Conservation (phyloP, 768 basidiomycete genomes). For the Sarcodon sp. region DNA sequence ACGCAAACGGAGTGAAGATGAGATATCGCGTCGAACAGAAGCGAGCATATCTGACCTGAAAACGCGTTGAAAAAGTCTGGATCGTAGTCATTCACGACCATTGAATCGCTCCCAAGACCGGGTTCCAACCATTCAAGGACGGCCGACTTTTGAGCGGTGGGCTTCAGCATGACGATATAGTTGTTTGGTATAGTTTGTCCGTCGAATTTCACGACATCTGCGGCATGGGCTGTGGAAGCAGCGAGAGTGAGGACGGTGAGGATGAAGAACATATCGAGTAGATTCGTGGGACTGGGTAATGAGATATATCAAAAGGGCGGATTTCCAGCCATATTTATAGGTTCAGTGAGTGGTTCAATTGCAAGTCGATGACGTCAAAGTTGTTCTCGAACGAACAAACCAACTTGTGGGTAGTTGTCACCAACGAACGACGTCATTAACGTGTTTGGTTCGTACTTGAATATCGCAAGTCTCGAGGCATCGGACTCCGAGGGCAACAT, state of each 20-base stretch:
- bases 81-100: constrained; percentile 6
- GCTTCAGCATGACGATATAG: constrained; percentile 13
- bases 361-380: too few relatives aligned
- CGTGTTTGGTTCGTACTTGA: too few relatives aligned
- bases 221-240: background rate
- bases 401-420: too few relatives aligned
- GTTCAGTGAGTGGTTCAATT: too few relatives aligned
- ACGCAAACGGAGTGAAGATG: background rate
- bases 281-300: too few relatives aligned
- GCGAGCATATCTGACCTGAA: constrained; percentile 6
- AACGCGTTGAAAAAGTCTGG: constrained; percentile 10
- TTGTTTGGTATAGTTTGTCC: constrained; percentile 5
- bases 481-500: too few relatives aligned
- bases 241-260: background rate
- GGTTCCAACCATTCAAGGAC: constrained; percentile 7
- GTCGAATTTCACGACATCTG: constrained; percentile 1
- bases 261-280: too few relatives aligned
- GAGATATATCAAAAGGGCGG: too few relatives aligned
- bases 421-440: too few relatives aligned
- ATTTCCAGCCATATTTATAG: too few relatives aligned
- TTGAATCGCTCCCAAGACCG: constrained; percentile 2
- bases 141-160: constrained; percentile 7
- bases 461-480: too few relatives aligned
- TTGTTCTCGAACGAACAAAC: too few relatives aligned
- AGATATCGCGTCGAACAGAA: background rate